Base-by-base conservation (phyloP, 1,284 basidiomycete genomes). In the Microbotryum scabiosae region DNA sequence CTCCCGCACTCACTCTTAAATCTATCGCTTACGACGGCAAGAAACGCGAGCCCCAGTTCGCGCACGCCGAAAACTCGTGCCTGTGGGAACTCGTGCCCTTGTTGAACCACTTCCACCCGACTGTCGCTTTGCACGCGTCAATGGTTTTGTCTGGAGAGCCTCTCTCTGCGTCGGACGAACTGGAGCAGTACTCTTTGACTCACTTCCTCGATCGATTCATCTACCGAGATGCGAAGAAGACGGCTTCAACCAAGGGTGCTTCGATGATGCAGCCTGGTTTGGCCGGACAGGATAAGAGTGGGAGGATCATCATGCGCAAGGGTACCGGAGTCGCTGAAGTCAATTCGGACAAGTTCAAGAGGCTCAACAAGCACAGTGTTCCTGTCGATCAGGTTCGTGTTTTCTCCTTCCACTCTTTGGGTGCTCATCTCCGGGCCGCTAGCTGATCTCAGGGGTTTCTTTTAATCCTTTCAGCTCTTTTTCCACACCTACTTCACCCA, bases 221-320 rank as follows among this genome's bases (percentile, higher is more conserved):
- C 32, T 97, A 92, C 80, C 90, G 92, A 73, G 97, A 97, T 74
- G 87, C 93, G 2, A 98, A 97, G 79, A 90, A 93, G 76, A 73
- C 75, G 0, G 84, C 81, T 50, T 76, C 83, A 4, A 73, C 77
- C 14, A 87, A 86, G 67, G 88, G 91, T 25, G 81, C 85, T 3
- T 89, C 87, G 63, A 87, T 88, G 64, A 98, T 98, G 96, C 96
- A 99, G 77, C 92, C 92, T n/a, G 84, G 85, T 8, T 86, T 87
- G 2, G 82, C 80, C 56, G 69, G 69, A 16, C 71, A 70, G n/a
- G 81, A 82, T 51, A 74, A 76, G 3, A 84, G 84, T n/a, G 82
- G 83, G 5, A 78, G 78, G 49, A 82, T 96, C 77, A 59, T 86
- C 67, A 78, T 87, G 59, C 74, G 85, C 66, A 86, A 84, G 74